These are phyloP conservation scores for Lecanicillium sp. DNA, from an alignment of 2,329 filamentous ascomycete species.

Conservation along the genomic window DNA sequence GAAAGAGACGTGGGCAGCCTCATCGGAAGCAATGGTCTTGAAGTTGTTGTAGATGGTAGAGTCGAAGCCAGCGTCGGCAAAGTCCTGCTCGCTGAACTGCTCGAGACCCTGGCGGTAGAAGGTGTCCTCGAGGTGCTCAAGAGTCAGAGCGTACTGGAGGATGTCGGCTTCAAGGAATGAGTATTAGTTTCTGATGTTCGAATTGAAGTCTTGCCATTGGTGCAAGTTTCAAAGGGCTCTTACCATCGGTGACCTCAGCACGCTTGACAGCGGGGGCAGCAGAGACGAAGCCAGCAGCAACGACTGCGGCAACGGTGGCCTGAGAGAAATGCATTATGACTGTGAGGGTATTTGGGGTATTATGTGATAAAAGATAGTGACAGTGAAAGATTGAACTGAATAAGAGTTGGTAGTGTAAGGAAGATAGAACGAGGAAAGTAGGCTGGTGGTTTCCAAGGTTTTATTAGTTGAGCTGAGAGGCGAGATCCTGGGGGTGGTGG, in stretches of 20 bases:
- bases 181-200: too few species aligned
- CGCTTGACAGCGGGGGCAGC: constrained; percentile 12
- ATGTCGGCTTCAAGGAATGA: constrained; percentile 6
- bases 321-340: constrained; percentile 11
- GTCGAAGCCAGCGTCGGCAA: constrained; percentile 52
- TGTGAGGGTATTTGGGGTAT: not conserved
- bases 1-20: constrained; percentile 37
- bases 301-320: constrained; percentile 9
- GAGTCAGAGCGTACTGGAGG: constrained; percentile 47
- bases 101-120: constrained; percentile 67
- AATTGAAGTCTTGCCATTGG: too few species aligned
- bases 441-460: not conserved
- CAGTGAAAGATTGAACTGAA: not conserved
- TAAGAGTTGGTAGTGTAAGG: not conserved
- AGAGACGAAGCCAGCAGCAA: constrained; percentile 9
- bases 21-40: constrained; percentile 52
- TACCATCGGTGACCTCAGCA: constrained; percentile 12
- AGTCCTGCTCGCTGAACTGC: constrained; percentile 56
- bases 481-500: not conserved
- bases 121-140: constrained; percentile 65
- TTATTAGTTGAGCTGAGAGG: too few species aligned
- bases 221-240: too few species aligned
- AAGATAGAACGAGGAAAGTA: not conserved
- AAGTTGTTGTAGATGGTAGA: constrained; percentile 49
- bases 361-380: not conserved